A percentile compares a stretch with the other conserved stretches of the same genome.
phyloP scores from a whole-genome alignment of 306 rosid genomes.

The Rosa chinensis region DNA sequence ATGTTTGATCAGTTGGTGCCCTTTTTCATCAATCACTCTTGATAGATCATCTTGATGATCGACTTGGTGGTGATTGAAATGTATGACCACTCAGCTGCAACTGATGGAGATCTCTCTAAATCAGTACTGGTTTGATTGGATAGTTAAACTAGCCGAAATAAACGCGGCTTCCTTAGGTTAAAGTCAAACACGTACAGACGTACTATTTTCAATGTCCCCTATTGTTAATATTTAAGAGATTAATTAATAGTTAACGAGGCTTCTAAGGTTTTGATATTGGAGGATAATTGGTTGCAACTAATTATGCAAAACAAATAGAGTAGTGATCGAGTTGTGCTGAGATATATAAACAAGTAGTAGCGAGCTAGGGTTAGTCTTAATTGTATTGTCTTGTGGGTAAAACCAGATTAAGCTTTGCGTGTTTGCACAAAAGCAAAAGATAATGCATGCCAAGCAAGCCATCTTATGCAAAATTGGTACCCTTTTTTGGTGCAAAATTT shows the following conservation, averaged over 20 bases:
- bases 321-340: slow-evolving; percentile 12
- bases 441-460: slow-evolving; percentile 36
- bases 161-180: slow-evolving; percentile 4
- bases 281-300: slow-evolving; percentile 31
- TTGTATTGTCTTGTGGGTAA: slow-evolving; percentile 40
- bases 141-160: slow-evolving; percentile 15
- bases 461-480: slow-evolving; percentile 20
- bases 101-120: slow-evolving; percentile 18
- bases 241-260: not conserved
- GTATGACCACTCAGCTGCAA: slow-evolving; percentile 32
- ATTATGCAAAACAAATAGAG: not conserved
- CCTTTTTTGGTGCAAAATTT: slow-evolving; percentile 29
- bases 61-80: slow-evolving; percentile 27
- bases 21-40: slow-evolving; percentile 32
- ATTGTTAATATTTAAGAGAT: slow-evolving; percentile 27
- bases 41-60: slow-evolving; percentile 1
- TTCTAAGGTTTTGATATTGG: slow-evolving; percentile 24
- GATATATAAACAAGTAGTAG: slow-evolving; percentile 27
- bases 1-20: slow-evolving; percentile 39
- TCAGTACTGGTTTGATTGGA: slow-evolving; percentile 25
- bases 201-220: slow-evolving; percentile 34
- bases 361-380: not conserved
- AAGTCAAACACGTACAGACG: slow-evolving; percentile 35
- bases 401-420: slow-evolving; percentile 33
- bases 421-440: slow-evolving; percentile 17